phyloP scores from a whole-genome alignment of 2,329 filamentous ascomycete genomes.

The Ilyonectria sp. region DNA sequence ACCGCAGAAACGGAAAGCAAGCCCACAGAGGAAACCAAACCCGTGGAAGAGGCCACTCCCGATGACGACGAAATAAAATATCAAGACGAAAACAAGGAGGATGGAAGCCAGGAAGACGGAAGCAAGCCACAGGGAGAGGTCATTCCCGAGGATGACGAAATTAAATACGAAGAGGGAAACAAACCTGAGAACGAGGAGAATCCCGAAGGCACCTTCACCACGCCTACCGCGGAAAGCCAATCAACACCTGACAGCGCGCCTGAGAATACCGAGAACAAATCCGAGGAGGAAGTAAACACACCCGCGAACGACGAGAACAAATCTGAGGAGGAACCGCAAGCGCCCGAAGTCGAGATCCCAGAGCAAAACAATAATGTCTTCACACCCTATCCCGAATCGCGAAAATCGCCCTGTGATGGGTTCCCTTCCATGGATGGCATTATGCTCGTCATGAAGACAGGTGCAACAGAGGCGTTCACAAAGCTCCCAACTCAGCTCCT shows the following conservation, averaged over 20 bases:
- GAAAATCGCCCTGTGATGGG: slow-evolving; percentile 52
- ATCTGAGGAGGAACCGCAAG: slow-evolving; percentile 8
- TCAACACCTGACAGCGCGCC: not conserved
- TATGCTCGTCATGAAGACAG: slow-evolving; percentile 71
- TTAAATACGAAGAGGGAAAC: not conserved
- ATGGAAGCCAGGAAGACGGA: not conserved
- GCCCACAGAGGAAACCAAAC: not conserved
- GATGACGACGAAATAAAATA: not conserved
- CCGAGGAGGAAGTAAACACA: slow-evolving; percentile 14
- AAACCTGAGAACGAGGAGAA: slow-evolving; percentile 9
- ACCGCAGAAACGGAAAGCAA: not conserved
- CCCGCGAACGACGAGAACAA: not conserved
- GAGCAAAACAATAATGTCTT: slow-evolving; percentile 32
- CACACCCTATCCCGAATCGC: slow-evolving; percentile 29
- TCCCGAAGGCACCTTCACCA: not conserved
- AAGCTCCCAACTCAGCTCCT: slow-evolving; percentile 70
- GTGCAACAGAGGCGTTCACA: slow-evolving; percentile 68
- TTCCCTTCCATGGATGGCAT: slow-evolving; percentile 62
- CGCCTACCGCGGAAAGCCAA: not conserved
- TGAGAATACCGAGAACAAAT: slow-evolving; percentile 9
- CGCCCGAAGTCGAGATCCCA: slow-evolving; percentile 15
- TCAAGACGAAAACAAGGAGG: no score
- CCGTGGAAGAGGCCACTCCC: not conserved
- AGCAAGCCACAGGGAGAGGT: not conserved
- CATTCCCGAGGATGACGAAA: not conserved